Base-by-base conservation (phyloP, 164 flowering plant genomes). In the Platanus orientalis region DNA sequence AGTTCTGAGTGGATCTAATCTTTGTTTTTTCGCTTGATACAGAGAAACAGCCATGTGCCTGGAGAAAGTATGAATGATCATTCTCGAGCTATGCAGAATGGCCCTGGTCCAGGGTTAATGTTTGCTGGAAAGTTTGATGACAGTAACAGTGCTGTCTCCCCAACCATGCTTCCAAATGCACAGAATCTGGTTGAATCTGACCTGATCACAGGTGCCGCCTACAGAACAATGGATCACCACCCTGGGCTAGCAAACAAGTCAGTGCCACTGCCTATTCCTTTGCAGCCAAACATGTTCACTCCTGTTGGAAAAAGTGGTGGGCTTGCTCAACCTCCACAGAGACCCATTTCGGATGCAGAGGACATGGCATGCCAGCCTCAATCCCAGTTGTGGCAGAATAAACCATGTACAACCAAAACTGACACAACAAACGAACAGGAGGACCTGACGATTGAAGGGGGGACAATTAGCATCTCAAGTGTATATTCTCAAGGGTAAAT, bases 1-100 rank as follows among this genome's bases (percentile, higher is more conserved):
- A n/a, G n/a, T n/a, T 13, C 7, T 1, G 0, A 23, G n/a, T 4
- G 64, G 27, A 39, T 17, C 39, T 53, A 7, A 26, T 54, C 21
- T 19, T 7, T 36, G 13, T 14, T 36, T 36, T 7, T n/a, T n/a
- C n/a, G 13, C 58, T 44, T 52, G 52, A 13, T 39, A 66, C 83
- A 94, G 97, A 89, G 94, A 73, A 83, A 85, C 64, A 84, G 79
- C 71, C 97, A 88, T 32, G 89, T 88, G 79, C 87, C 83, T 9
- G 84, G 72, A 47, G 93, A 77, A 61, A 81, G 65, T 70, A 70
- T 78, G 60, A 71, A 67, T 50, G 84, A 82, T 58, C 81, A 78
- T 54, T 81, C 84, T 25, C 92, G 67, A 67, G 65, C 76, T 51
- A 40, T 75, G 27, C 84, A 80, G 63, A 85, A 81, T 65, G 78